Percentiles rank a stretch among this genome's conserved stretches.
Conservation (phyloP, 495 filamentous ascomycete genomes). For the Penicillium angulare region DNA sequence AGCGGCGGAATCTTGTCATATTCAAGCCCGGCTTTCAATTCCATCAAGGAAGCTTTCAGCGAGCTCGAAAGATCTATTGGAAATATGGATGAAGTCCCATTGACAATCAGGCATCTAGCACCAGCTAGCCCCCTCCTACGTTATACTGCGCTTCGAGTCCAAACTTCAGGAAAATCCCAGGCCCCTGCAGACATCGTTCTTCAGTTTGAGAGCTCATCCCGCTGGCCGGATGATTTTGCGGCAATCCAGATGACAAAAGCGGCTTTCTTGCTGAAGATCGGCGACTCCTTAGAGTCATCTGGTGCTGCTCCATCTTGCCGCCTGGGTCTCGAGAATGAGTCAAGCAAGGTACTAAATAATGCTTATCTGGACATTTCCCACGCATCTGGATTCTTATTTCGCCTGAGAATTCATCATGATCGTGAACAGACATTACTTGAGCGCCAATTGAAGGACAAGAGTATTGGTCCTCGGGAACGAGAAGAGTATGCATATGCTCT, state of each 20-base stretch:
- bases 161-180: conserved; percentile 30
- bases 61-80: conserved; percentile 71
- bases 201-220: conserved; percentile 88
- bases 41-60: conserved; percentile 61
- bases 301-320: conserved; percentile 52
- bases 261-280: conserved; percentile 84
- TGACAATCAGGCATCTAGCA: conserved; percentile 74
- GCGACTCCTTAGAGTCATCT: conserved; percentile 61
- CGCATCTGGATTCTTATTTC: conserved; percentile 59
- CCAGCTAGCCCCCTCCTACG: conserved; percentile 70
- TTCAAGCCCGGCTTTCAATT: conserved; percentile 51
- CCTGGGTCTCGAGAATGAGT: conserved; percentile 77
- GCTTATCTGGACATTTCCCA: conserved; percentile 83
- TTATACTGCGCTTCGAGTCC: conserved; percentile 60
- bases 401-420: conserved; percentile 65
- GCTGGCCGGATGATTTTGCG: conserved; percentile 87
- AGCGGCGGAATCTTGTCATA: conserved; percentile 36
- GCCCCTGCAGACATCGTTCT: conserved; percentile 66
- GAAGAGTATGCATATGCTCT: conserved; percentile 68
- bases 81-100: conserved; percentile 71
- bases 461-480: conserved; percentile 54
- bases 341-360: conserved; percentile 64
- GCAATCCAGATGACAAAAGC: conserved; percentile 94
- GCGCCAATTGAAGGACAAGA: conserved; percentile 70
- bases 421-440: conserved; percentile 81